Conservation (phyloP, 2,329 filamentous ascomycete genomes). For the Arthrobotrys entomopaga region DNA sequence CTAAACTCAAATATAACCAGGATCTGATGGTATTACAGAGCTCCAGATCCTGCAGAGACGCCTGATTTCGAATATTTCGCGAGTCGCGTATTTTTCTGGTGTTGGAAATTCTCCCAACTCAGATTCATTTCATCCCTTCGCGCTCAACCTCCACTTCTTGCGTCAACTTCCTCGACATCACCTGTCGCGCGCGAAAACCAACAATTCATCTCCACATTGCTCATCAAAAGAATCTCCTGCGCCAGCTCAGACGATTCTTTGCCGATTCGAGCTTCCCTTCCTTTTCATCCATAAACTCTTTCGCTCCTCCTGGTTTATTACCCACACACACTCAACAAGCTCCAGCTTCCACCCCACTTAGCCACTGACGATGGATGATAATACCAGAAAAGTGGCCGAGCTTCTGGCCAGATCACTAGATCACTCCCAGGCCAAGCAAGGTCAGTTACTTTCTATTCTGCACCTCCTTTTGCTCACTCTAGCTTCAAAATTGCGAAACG, state of each 20-base stretch:
- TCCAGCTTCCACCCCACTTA: constrained; percentile 15
- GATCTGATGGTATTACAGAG: background rate
- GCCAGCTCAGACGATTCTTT: background rate
- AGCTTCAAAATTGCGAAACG: no score
- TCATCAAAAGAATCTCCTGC: constrained; percentile 11
- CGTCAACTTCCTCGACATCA: constrained; percentile 4
- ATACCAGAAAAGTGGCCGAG: constrained; percentile 75
- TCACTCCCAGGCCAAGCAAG: constrained; percentile 86
- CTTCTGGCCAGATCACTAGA: constrained; percentile 91
- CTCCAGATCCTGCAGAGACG: constrained; percentile 16
- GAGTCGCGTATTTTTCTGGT: constrained; percentile 45
- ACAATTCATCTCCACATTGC: constrained; percentile 5
- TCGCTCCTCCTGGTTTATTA: constrained; percentile 9
- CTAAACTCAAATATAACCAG: no score
- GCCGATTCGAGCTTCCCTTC: constrained; percentile 3
- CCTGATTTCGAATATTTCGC: no score
- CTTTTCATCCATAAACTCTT: background rate
- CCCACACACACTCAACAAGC: constrained; percentile 6
- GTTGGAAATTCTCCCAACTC: constrained; percentile 30
- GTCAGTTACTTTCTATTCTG: constrained; percentile 66
- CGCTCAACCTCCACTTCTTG: constrained; percentile 10
- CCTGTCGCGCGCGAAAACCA: constrained; percentile 28
- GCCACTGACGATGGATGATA: constrained; percentile 68
- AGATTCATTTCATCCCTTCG: constrained; percentile 31
- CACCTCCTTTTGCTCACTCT: background rate